These are phyloP conservation scores for Balamuthia mandrillaris DNA, from an alignment of 208 protist species.

Conservation along the genomic window DNA sequence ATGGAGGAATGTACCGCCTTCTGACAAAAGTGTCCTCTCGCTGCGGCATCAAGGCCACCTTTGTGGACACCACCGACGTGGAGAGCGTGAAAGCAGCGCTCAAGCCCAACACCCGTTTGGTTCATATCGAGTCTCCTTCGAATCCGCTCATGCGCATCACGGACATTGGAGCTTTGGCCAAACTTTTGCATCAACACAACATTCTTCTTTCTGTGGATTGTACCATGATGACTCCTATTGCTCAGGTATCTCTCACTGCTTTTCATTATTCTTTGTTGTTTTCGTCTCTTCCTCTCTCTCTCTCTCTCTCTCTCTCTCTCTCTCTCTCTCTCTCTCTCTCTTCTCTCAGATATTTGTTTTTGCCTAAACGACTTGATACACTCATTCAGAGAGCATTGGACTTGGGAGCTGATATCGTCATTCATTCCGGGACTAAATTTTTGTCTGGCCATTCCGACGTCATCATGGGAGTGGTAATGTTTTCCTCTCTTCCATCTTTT, in stretches of 20 bases:
- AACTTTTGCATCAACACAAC: constrained; percentile 23
- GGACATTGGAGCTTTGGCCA: constrained; percentile 79
- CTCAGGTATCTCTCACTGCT: neutral
- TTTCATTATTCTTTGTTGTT: neutral
- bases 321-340: neutral
- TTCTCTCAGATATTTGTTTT: neutral
- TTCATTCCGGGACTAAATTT: constrained; percentile 93
- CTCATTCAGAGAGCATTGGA: constrained; percentile 66
- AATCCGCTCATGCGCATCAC: constrained; percentile 90
- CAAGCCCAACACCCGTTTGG: constrained; percentile 66
- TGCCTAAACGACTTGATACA: neutral
- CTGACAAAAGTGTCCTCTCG: constrained; percentile 74
- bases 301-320: too few relatives aligned
- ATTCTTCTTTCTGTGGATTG: neutral
- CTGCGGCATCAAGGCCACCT: constrained; percentile 72
- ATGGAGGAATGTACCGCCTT: constrained; percentile 86
- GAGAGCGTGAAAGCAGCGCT: constrained; percentile 59
- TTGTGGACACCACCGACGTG: constrained; percentile 80
- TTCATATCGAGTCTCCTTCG: constrained; percentile 91
- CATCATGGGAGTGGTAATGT: constrained; percentile 84
- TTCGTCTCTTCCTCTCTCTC: neutral
- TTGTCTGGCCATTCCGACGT: constrained; percentile 90
- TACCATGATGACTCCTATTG: neutral
- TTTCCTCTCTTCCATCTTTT: neutral
- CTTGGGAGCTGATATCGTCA: constrained; percentile 87